Percentiles rank a stretch among this genome's conserved stretches.
Conservation (phyloP, 2,329 filamentous ascomycete genomes). For the Lachnellula arida region DNA sequence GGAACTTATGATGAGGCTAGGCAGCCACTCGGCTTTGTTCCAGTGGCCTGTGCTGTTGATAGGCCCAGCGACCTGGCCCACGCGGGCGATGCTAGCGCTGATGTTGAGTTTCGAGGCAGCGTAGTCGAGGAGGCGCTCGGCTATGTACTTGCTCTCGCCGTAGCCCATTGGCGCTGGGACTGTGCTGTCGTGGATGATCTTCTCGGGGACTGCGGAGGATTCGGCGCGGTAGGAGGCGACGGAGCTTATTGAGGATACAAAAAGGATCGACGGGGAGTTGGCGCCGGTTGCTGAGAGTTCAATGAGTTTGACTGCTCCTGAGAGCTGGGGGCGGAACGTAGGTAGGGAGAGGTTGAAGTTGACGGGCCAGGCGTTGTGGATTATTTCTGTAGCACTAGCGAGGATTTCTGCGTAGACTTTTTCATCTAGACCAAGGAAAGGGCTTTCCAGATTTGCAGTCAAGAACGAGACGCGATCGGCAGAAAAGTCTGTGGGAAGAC, state of each 20-base stretch:
- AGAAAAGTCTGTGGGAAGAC: constrained; percentile 30
- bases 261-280: constrained; percentile 13
- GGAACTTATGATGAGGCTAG: not conserved
- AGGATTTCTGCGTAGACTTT: constrained; percentile 1
- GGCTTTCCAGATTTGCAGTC: constrained; percentile 42
- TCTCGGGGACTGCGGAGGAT: not conserved
- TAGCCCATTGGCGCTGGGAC: not conserved
- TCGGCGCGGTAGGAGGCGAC: not conserved
- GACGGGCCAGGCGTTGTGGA: constrained; percentile 33
- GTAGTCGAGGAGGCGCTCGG: not conserved
- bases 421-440: constrained; percentile 42
- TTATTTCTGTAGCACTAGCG: constrained; percentile 10
- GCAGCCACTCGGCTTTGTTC: not conserved
- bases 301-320: constrained; percentile 36
- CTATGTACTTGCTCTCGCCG: constrained; percentile 2
- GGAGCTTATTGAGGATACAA: constrained; percentile 23
- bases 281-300: constrained; percentile 2
- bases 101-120: not conserved
- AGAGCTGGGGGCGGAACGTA: constrained; percentile 33
- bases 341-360: constrained; percentile 30
- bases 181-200: not conserved
- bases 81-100: not conserved
- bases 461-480: constrained; percentile 41
- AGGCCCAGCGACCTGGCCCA: not conserved
- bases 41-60: not conserved